Conservation (phyloP, 768 basidiomycete species). For the Kwoniella botswanensis region DNA sequence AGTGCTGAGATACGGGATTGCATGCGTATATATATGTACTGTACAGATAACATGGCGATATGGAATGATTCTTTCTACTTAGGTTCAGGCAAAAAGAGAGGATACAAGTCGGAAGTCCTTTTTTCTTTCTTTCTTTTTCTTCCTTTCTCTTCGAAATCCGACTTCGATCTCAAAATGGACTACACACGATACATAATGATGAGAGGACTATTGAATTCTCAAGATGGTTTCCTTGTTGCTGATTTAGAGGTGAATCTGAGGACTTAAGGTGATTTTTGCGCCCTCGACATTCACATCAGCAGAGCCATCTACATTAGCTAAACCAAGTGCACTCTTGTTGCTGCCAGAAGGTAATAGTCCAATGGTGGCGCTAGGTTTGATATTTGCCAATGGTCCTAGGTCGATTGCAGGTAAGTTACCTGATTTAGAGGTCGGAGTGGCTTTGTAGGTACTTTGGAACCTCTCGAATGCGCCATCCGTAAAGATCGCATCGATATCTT, state of each 20-base stretch:
- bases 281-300: constrained; percentile 1
- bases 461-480: not conserved
- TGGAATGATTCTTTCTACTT: no score
- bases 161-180: no score
- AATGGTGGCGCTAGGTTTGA: not conserved
- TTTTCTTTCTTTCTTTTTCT: no score
- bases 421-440: not conserved
- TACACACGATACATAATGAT: no score
- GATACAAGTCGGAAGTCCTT: no score
- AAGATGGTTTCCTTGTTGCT: no score
- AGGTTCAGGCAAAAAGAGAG: no score
- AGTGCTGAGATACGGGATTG: no score
- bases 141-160: no score
- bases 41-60: no score
- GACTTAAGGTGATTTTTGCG: not conserved
- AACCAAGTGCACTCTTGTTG: not conserved
- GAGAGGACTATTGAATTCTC: no score
- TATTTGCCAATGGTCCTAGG: not conserved
- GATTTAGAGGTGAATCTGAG: not conserved
- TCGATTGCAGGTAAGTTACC: not conserved
- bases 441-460: not conserved
- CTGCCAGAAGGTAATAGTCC: not conserved
- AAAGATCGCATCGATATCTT: not conserved
- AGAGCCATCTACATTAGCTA: not conserved
- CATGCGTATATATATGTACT: no score